Evolutionary conservation across 1,284 basidiomycete species (phyloP).

Genomic region (Tilletiaria anomala): DNA sequence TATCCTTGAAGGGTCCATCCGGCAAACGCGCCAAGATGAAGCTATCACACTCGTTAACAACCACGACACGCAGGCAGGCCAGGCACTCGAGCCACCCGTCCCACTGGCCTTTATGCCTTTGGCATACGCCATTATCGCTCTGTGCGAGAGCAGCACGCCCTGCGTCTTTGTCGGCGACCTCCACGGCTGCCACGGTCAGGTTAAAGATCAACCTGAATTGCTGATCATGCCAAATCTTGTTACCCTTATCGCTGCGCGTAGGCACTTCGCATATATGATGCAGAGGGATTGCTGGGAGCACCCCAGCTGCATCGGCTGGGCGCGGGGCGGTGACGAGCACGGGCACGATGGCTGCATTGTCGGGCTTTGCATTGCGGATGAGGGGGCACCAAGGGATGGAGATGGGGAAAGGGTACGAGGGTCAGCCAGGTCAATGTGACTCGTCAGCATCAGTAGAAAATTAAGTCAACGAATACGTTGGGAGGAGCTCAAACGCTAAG

Average conservation of each 20-base stretch:
- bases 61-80: conserved; percentile 43
- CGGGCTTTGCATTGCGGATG: conserved; percentile 20
- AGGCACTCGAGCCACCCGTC: conserved; percentile 47
- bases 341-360: conserved; percentile 17
- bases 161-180: conserved; percentile 87
- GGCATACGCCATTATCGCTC: conserved; percentile 68
- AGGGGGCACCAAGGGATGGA: conserved; percentile 21
- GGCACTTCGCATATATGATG: conserved; percentile 47
- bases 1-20: conserved; percentile 49
- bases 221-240: conserved; percentile 21
- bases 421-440: conserved; percentile 20
- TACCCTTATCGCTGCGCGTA: conserved; percentile 46
- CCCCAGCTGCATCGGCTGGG: conserved; percentile 21
- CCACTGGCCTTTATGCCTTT: conserved; percentile 48
- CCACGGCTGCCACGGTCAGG: conserved; percentile 44
- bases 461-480: conserved; percentile 23
- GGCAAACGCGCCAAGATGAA: conserved; percentile 47
- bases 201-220: conserved; percentile 36
- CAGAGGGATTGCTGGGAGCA: conserved; percentile 39
- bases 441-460: conserved; percentile 18
- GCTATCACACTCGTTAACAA: conserved; percentile 50
- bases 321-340: conserved; percentile 11
- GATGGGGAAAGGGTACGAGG: conserved; percentile 14
- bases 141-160: conserved; percentile 72
- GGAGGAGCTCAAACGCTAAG: conserved; percentile 15